These are phyloP conservation scores for grape (Vitis vinifera) DNA, from an alignment of 164 flowering plant genomes.

Conservation along the genomic window DNA sequence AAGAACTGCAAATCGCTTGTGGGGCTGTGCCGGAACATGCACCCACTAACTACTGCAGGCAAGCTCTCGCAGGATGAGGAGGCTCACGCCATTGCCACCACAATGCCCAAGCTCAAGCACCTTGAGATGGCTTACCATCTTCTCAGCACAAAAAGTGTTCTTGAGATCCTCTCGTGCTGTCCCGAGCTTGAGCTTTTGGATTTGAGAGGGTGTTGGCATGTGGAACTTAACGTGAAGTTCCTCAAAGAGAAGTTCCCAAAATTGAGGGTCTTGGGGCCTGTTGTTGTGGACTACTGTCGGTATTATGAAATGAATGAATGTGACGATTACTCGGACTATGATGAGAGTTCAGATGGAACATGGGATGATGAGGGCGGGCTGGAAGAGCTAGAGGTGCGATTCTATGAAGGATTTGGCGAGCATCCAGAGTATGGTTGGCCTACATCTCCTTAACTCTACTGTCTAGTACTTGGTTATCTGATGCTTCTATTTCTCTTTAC, in stretches of 20 bases:
- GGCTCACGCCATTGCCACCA: constrained; percentile 69
- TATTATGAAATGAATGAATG: constrained; percentile 27
- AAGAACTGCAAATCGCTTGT: constrained; percentile 55
- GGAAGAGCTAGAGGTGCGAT: constrained; percentile 42
- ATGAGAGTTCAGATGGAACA: constrained; percentile 30
- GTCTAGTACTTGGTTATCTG: neutral
- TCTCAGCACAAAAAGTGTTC: constrained; percentile 27
- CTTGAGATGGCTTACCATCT: constrained; percentile 65
- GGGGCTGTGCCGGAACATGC: constrained; percentile 56
- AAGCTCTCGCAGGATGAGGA: constrained; percentile 55
- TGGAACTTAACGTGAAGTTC: constrained; percentile 33
- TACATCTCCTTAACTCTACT: constrained; percentile 35
- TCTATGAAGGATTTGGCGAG: constrained; percentile 32
- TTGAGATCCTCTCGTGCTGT: constrained; percentile 28
- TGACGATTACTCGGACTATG: constrained; percentile 38
- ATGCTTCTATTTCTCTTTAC: neutral
- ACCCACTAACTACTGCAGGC: constrained; percentile 45
- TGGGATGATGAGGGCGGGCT: constrained; percentile 39
- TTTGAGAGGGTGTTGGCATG: constrained; percentile 71
- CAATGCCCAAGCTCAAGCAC: constrained; percentile 75
- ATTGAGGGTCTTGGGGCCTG: constrained; percentile 46
- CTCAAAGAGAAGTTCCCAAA: constrained; percentile 35
- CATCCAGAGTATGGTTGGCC: constrained; percentile 40
- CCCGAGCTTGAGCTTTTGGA: constrained; percentile 57
- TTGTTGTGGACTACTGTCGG: constrained; percentile 23